Evolutionary conservation across 257 asterid species (phyloP), one percentile per base, ranked within the genome.

Genomic region (Nicotiana sylvestris): DNA sequence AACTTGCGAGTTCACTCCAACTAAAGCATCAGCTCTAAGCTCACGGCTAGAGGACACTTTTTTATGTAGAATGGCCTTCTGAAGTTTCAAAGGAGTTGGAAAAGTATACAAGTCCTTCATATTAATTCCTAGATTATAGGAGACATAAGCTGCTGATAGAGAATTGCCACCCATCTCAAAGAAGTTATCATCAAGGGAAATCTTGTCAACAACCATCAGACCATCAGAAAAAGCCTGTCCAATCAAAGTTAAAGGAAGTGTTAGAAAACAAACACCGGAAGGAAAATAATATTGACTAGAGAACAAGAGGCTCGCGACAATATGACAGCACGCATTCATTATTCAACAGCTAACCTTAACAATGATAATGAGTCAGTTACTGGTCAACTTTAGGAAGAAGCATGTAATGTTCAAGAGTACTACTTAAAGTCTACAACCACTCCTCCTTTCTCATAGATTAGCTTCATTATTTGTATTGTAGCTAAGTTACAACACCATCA

Each of bases 131-230:
- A 96, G 86, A 77, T 91, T 91, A 84, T 92, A 91, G 33, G 96
- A 88, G 86, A 81, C 98, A 78, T 92, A 90, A 55, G 98, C 98
- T 18, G 99, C 99, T 80, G 97, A 84, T 65, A 96, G 66, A 81
- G 99, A 96, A 89, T 83, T 89, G 81, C 99, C 99, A 65, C 99
- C 99, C 90, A 94, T 90, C 70, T 85, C 89, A 85, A 96, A 96
- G 85, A 96, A 96, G 81, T 96, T 87, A 85, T 90, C 97, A 85
- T 90, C 89, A 33, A 27, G 81, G 60, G 93, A 89, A 67, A 96
- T 83, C 85, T 91, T 88, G 86, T 92, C 93, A 83, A 87, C 91
- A 82, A 88, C 91, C 95, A 85, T 90, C 80, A 96, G 86, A 9
- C 91, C 95, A 66, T 92, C 97, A 43, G 92, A 89, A 85, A 96